Base-by-base conservation (phyloP, 2,329 filamentous ascomycete genomes). In the Coniochaeta pulveracea region DNA sequence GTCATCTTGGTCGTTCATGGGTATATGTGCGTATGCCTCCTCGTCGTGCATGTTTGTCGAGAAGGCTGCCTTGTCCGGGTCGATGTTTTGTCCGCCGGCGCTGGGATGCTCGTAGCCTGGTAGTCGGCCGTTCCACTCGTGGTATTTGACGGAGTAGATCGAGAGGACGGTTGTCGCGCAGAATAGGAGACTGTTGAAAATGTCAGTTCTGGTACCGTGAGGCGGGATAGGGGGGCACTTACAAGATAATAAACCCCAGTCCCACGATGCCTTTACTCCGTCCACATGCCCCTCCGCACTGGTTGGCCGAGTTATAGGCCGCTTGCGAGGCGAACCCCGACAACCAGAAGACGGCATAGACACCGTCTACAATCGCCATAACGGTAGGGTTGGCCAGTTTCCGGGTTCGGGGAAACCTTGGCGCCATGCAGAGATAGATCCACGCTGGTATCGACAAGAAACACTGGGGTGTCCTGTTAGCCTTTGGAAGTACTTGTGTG, bases 41-140 rank as follows among this genome's bases (percentile, higher is more conserved):
- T 80, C 75, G 44, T 75, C 73, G 47, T 76, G 69, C n/a, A 72
- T 72, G 10, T 71, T 72, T 54, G 75, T 76, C 36, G 72, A 77
- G 56, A 80, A 80, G 38, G 75, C 75, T 18, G 75, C 74, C 60
- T 79, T 79, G 53, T 80, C 75, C 1, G 76, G 76, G 49, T 80
- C 76, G 43, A 78, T 78, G 56, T 72, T 69, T 43, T 61, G 55
- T 38, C 38, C 43, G 42, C 52, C 54, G 39, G 49, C 49, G 38
- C 50, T 50, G 33, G 61, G 55, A 34, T 60, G 61, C 46, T 74
- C 71, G 50, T 76, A 76, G 37, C 75, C 75, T 2, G 76, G 76
- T 11, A 79, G 63, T 36, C 57, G 65, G 45, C 71, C 69, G 55
- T 79, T 69, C 48, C 70, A 67, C 45, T 69, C 67, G 58, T 70